Percentiles rank a stretch among this genome's conserved stretches.
Conservation (phyloP, 805 yeast species). For the Scheffersomyces ergatensis region DNA sequence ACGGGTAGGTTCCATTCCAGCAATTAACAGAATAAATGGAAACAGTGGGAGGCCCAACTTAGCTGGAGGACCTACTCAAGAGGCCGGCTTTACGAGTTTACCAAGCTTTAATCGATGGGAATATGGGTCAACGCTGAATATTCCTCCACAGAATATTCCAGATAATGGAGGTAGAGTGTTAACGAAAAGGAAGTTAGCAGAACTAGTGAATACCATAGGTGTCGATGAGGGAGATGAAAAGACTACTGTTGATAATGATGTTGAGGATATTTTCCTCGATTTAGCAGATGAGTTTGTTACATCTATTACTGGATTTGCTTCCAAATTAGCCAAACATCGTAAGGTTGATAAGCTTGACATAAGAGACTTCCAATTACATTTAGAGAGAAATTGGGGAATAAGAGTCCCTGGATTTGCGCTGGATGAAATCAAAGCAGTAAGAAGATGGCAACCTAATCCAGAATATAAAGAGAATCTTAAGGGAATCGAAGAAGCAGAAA, state of each 20-base stretch:
- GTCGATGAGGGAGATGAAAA: slow-evolving; percentile 89
- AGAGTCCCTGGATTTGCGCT: slow-evolving; percentile 89
- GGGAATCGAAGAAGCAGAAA: slow-evolving; percentile 3
- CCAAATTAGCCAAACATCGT: slow-evolving; percentile 92
- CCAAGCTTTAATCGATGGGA: slow-evolving; percentile 60
- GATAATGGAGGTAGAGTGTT: slow-evolving; percentile 76
- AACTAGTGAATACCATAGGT: slow-evolving; percentile 77
- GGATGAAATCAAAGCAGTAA: slow-evolving; percentile 80
- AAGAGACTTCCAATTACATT: slow-evolving; percentile 84
- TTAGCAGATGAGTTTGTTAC: slow-evolving; percentile 94
- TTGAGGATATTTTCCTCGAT: slow-evolving; percentile 85
- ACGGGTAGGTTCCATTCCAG: not conserved
- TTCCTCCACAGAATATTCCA: slow-evolving; percentile 30
- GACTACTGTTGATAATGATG: slow-evolving; percentile 89
- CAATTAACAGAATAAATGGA: not conserved
- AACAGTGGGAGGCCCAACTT: slow-evolving; percentile 45
- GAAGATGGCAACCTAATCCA: slow-evolving; percentile 67
- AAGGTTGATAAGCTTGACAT: slow-evolving; percentile 84
- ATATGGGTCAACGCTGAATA: slow-evolving; percentile 38
- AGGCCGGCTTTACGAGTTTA: slow-evolving; percentile 78
- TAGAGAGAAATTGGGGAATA: slow-evolving; percentile 93
- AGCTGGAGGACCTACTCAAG: slow-evolving; percentile 62
- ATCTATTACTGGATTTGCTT: slow-evolving; percentile 87
- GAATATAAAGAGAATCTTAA: slow-evolving; percentile 59
- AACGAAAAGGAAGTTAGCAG: slow-evolving; percentile 85